These are phyloP conservation scores for Lathyrus oleraceus DNA, from an alignment of 306 rosid genomes.

Conservation along the genomic window DNA sequence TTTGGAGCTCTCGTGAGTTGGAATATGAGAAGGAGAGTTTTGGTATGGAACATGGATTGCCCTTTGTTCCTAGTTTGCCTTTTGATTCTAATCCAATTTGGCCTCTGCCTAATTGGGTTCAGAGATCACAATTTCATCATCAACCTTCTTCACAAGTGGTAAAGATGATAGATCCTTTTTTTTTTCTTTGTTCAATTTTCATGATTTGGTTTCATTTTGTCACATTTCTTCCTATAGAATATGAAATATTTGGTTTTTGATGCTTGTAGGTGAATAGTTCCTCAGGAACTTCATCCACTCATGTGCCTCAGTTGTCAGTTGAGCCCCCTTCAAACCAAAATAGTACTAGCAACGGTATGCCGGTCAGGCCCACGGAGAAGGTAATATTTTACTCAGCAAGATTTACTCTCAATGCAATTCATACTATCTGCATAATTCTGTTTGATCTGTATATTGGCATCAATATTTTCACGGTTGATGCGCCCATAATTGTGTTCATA, in stretches of 20 bases:
- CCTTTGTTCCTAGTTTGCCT: conserved; percentile 47
- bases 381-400: conserved; percentile 40
- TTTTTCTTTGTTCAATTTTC: neutral
- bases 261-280: conserved; percentile 62
- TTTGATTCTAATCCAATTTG: conserved; percentile 46
- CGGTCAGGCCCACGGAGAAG: conserved; percentile 50
- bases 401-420: neutral
- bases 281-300: conserved; percentile 49
- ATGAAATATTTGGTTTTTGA: conserved; percentile 29
- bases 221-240: neutral
- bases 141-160: conserved; percentile 59
- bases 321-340: conserved; percentile 99
- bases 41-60: conserved; percentile 48
- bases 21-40: conserved; percentile 43
- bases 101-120: conserved; percentile 46
- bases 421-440: neutral
- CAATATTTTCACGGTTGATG: neutral
- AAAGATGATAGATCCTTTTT: neutral
- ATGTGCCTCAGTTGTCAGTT: conserved; percentile 43
- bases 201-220: conserved; percentile 13
- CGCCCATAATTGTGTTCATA: neutral
- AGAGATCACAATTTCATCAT: conserved; percentile 46
- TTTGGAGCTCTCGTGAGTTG: conserved; percentile 45
- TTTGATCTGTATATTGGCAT: neutral
- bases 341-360: conserved; percentile 39